Percentiles rank a stretch among this genome's conserved stretches.
These are phyloP conservation scores for Gelatoporia subvermispora DNA, from an alignment of 768 basidiomycete species.

Conservation along the genomic window DNA sequence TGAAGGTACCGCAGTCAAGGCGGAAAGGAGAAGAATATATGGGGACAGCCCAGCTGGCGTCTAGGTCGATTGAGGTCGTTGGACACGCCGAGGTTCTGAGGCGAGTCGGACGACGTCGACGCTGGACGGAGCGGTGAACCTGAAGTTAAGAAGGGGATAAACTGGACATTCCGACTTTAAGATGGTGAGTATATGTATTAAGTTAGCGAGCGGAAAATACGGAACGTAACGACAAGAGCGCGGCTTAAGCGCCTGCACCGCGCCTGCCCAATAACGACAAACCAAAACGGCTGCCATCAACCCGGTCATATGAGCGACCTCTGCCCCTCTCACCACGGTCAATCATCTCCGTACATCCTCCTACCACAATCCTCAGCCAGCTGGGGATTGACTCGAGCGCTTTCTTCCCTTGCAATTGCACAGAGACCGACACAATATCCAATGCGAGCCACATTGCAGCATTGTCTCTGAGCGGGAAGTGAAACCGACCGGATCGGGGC, in stretches of 20 bases:
- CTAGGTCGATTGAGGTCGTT: neutral
- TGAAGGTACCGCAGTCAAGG: conserved; percentile 6
- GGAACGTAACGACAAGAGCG: conserved; percentile 16
- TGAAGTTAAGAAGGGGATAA: conserved; percentile 2
- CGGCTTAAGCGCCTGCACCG: conserved; percentile 6
- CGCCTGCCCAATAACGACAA: conserved; percentile 6
- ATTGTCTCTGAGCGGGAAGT: too few species aligned
- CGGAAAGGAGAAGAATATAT: neutral
- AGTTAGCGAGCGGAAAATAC: conserved; percentile 5
- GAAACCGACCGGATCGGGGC: too few species aligned
- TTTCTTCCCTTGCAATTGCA: too few species aligned
- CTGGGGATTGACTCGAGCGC: too few species aligned
- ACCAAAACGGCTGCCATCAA: conserved; percentile 7
- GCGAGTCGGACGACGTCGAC: conserved; percentile 8
- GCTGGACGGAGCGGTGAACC: conserved; percentile 1
- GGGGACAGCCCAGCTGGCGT: neutral
- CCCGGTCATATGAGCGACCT: conserved; percentile 12
- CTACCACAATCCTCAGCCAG: too few species aligned
- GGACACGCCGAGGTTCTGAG: neutral
- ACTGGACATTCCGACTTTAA: neutral
- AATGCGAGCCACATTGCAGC: too few species aligned
- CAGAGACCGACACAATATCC: too few species aligned
- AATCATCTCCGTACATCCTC: conserved; percentile 16
- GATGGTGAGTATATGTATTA: conserved; percentile 17
- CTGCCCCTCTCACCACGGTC: conserved; percentile 24